Base-by-base conservation (phyloP, 106 monocot species). In the Acanthochlamys bracteata region DNA sequence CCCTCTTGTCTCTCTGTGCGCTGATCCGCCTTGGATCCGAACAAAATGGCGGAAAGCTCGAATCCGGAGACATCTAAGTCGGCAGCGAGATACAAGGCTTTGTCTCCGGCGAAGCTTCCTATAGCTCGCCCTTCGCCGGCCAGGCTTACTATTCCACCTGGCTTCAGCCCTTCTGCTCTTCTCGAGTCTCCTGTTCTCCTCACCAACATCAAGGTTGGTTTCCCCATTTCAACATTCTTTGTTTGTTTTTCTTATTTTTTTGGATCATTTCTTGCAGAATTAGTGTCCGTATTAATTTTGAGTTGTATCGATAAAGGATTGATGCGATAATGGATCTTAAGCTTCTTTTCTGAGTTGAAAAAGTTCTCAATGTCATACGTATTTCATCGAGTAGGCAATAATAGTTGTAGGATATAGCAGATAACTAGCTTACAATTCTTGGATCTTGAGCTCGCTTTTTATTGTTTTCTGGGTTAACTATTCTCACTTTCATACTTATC, bases 171-270 rank as follows among this genome's bases (percentile, higher is more conserved):
- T 41, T 65, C 81, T 16, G 67, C 91, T 15, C 72, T 92, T 47
- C 86, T 92, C 43, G 86, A 92, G 61, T 92, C 91, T 0, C 91
- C 91, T 16, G 91, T 92, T n/a, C 81, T 92, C 39, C 80, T 92
- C 66, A 77, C 76, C 62, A 79, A 92, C 64, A 67, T 81, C 47
- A 92, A 92, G 91, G 91, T 84, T 16, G 40, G 26, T 15, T 0
- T n/a, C n/a, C n/a, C n/a, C n/a, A n/a, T n/a, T n/a, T n/a, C n/a
- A n/a, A n/a, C n/a, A n/a, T n/a, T n/a, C n/a, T n/a, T 9, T 49
- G 49, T 49, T 10, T 49, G 2, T 49, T 17, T 17, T 2, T 10
- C 2, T 10, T 9, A 49, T 49, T 17, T 49, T 17, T 10, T 49
- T 17, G 10, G 9, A 12, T 49, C 17, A 49, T 49, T 49, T 2